Base-by-base conservation (phyloP, 2,329 filamentous ascomycete genomes). In the Botrytis cinerea region DNA sequence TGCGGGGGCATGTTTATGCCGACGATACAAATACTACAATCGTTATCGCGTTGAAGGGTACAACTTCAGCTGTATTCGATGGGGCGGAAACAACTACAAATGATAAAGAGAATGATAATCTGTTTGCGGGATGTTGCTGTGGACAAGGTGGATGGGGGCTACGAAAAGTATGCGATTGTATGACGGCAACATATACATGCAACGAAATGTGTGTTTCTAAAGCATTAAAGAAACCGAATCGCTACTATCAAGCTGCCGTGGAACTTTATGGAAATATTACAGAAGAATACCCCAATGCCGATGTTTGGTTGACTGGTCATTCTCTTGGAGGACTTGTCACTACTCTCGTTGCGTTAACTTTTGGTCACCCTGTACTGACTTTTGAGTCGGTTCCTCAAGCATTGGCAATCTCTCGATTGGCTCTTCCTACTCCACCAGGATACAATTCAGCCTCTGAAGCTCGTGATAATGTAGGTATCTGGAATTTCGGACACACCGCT, bases 81-180 rank as follows among this genome's bases (percentile, higher is more conserved):
- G 95, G 95, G n/a, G 92, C 94, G 51, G 95, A 94, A 66, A 98
- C 95, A 1, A 97, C 94, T 0, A 96, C 94, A 40, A 97, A 97
- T 77, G 95, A 98, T 84, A 98, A 98, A 84, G 86, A 94, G 79
- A 98, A 98, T 81, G 95, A 98, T 83, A 98, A 98, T 81, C 86
- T 98, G 25, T 97, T 97, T 82, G 97, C 97, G 84, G 96, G 94
- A 80, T 98, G 95, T 84, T 98, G 95, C 83, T 98, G 95, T 82
- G 95, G 90, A 83, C 94, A 95, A 78, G 94, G 94, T 0, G 93
- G 94, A 75, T 95, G 91, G 85, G 89, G 93, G 16, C 97, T 93
- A 92, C 90, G 92, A 74, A 91, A 95, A 80, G 94, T 97, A 73
- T 98, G 95, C 82, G 92, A 97, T 81, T 98, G 95, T 81, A 73